Percentiles rank a stretch among this genome's conserved stretches.
Conservation (phyloP, 495 filamentous ascomycete species). For the Hypomontagnella monticulosa region DNA sequence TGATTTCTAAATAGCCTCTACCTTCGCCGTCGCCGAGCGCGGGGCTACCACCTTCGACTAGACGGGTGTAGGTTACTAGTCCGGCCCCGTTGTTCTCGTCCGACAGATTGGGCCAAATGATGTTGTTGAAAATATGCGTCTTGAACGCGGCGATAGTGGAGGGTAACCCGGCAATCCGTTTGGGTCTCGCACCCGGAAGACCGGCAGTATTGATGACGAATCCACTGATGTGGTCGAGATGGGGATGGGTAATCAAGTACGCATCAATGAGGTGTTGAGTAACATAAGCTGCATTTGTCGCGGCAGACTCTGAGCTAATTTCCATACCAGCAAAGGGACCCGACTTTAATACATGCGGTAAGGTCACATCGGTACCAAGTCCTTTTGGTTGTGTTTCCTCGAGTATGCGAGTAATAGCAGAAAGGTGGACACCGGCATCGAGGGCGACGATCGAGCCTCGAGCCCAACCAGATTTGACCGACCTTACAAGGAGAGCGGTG, state of each 20-base stretch:
- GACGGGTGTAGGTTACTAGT: constrained; percentile 86
- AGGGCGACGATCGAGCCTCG: constrained; percentile 85
- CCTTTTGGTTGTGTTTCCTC: constrained; percentile 56
- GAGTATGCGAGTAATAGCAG: constrained; percentile 80
- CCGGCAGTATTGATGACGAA: constrained; percentile 92
- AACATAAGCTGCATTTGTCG: constrained; percentile 82
- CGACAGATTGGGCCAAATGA: constrained; percentile 97
- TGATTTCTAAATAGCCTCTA: constrained; percentile 84
- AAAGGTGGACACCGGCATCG: constrained; percentile 90
- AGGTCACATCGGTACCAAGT: constrained; percentile 51
- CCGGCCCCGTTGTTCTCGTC: constrained; percentile 96
- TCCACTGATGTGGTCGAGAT: constrained; percentile 91
- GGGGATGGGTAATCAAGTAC: constrained; percentile 91
- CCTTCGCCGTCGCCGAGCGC: constrained; percentile 78
- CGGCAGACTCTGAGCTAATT: constrained; percentile 66
- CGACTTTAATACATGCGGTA: constrained; percentile 50
- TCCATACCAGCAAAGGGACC: constrained; percentile 80
- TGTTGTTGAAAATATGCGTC: constrained; percentile 93
- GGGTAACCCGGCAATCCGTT: constrained; percentile 84
- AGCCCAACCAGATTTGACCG: constrained; percentile 77
- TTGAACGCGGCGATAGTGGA: constrained; percentile 89
- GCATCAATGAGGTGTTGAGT: constrained; percentile 81
- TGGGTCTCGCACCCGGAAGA: constrained; percentile 76
- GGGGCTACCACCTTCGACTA: constrained; percentile 86
- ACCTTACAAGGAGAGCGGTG: constrained; percentile 88